Evolutionary conservation across 306 rosid genomes (phyloP), one percentile per base, ranked within the genome.

Genomic region (Cucumis hystrix): DNA sequence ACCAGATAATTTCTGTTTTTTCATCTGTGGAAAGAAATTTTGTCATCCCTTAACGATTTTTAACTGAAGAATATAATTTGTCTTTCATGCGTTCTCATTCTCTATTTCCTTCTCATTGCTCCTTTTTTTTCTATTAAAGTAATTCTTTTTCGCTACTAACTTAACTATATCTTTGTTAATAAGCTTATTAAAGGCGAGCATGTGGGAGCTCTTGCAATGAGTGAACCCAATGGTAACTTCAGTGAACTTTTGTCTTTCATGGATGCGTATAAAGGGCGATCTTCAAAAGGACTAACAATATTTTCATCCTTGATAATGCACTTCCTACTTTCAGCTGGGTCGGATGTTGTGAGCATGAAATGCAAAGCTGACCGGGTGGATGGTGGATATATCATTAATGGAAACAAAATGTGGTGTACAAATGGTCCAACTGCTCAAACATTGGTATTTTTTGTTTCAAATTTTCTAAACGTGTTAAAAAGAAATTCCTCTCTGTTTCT

Each of bases 351-450:
- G 81, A 92, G 98, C 87, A 94, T 94, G 98, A 94, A 89, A 82
- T 92, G 98, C 95, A 92, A 92, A 85, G 95, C 97, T 82, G 95
- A 87, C 56, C 93, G 86, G 15, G 97, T 87, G 65, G 93, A 92
- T 62, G 93, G 92, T 11, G 97, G 98, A 58, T 94, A 90, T 79
- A 37, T 92, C 76, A 77, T 94, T 68, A 92, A 92, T 63, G 98
- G 98, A 80, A 94, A 90, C 91, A 94, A 94, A 89, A 89, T 94
- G 96, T 94, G 97, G 97, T 92, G 97, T 85, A 94, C 98, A 79
- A 94, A 94, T 74, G 98, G 98, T 30, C 96, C 98, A 57, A 83
- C 67, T 75, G 98, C 98, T 83, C 89, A 94, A 83, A 94, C 98
- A 77, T 81, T 94, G 86, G 97, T 94, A 88, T 51, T 79, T 69